Percentiles rank a stretch among this genome's conserved stretches.
Evolutionary conservation across 306 rosid genomes (phyloP).

Genomic region (Myrica gale): DNA sequence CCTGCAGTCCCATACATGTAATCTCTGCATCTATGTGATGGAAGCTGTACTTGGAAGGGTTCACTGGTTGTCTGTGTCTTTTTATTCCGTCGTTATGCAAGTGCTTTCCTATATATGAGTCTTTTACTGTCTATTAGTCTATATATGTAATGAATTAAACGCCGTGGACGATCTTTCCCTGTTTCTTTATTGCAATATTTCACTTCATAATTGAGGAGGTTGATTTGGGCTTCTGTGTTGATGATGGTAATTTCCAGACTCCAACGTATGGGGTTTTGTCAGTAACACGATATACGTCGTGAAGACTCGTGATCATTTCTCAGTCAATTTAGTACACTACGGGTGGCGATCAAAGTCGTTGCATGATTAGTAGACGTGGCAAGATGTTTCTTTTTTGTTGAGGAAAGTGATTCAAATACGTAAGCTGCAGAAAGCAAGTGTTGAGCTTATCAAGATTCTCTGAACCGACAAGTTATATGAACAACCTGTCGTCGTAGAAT

Average conservation of each 20-base stretch:
- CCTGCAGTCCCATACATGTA: not conserved
- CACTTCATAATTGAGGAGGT: not conserved
- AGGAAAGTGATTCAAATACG: not conserved
- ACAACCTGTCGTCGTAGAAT: too few relatives aligned
- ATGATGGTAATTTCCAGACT: not conserved
- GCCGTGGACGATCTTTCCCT: too few relatives aligned
- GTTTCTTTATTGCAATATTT: not conserved
- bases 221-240: not conserved
- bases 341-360: not conserved
- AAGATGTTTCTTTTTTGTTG: not conserved
- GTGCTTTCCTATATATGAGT: not conserved
- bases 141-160: not conserved
- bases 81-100: not conserved
- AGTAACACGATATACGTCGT: too few relatives aligned
- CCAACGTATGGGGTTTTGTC: too few relatives aligned
- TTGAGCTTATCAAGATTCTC: not conserved
- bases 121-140: not conserved
- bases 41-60: not conserved
- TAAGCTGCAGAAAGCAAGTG: constrained; percentile 19
- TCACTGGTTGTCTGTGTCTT: not conserved
- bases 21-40: not conserved
- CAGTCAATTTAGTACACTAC: not conserved
- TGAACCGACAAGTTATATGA: not conserved
- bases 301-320: too few relatives aligned
- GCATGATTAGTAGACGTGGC: not conserved